Conservation (phyloP, 352 stramenopile genomes). For the Vaucheria bursata region DNA sequence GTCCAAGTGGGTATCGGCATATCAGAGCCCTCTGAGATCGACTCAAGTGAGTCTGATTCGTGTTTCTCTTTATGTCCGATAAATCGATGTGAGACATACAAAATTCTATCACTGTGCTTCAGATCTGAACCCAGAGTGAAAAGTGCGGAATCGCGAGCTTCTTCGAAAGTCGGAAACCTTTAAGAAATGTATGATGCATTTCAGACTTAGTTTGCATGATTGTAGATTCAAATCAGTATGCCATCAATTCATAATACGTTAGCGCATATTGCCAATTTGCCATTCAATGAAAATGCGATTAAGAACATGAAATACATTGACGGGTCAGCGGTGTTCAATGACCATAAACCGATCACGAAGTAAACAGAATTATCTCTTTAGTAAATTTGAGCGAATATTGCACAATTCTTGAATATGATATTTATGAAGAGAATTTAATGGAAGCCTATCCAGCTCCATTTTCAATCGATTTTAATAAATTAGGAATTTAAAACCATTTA, state of each 20-base stretch:
- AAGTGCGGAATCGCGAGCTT: neutral
- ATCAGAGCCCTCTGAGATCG: neutral
- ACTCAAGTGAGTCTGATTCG: neutral
- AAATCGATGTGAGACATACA: conserved; percentile 5
- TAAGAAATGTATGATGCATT: neutral
- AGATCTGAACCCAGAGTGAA: neutral
- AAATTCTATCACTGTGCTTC: neutral
- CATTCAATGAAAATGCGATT: neutral
- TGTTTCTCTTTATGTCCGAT: neutral
- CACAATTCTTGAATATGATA: no score
- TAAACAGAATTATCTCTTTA: neutral
- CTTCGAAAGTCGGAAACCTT: conserved; percentile 6
- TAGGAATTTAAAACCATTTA: neutral
- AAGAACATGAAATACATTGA: neutral
- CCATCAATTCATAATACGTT: neutral
- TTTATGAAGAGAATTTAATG: neutral
- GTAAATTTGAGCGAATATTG: no score
- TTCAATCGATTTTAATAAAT: neutral
- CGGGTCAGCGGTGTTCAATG: neutral
- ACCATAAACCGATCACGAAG: neutral
- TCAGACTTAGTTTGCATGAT: neutral
- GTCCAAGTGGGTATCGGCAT: neutral
- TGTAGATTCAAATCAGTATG: neutral
- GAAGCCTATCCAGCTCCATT: neutral
- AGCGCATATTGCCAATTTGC: neutral